Conservation (phyloP, 352 stramenopile genomes). For the Phytophthora colocasiae region DNA sequence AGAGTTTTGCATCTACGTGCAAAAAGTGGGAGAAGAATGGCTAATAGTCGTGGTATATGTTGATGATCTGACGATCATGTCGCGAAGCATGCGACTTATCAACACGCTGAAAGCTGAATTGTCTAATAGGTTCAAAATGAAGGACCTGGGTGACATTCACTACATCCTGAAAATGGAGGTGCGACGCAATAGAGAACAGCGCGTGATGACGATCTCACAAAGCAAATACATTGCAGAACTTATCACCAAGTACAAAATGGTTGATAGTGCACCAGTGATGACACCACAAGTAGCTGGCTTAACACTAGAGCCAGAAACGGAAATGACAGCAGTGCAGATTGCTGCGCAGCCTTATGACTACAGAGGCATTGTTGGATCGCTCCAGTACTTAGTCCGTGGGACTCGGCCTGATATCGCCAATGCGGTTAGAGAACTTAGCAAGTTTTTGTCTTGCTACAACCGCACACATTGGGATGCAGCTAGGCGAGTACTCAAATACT, state of each 20-base stretch:
- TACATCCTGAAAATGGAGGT: constrained; percentile 36
- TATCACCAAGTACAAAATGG: constrained; percentile 2
- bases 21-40: constrained; percentile 41
- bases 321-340: constrained; percentile 27
- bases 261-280: not conserved
- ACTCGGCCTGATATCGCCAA: constrained; percentile 41
- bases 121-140: constrained; percentile 39
- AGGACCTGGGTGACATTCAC: constrained; percentile 39
- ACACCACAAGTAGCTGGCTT: constrained; percentile 9
- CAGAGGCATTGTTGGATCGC: constrained; percentile 22
- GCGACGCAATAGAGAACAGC: constrained; percentile 7
- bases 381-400: constrained; percentile 38
- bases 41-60: constrained; percentile 36
- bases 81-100: constrained; percentile 19
- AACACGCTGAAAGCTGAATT: constrained; percentile 27
- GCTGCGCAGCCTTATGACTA: constrained; percentile 30
- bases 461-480: constrained; percentile 32
- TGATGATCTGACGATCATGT: constrained; percentile 38
- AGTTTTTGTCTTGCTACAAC: too few species aligned
- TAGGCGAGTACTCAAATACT: constrained; percentile 29
- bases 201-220: not conserved
- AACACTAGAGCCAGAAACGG: constrained; percentile 22
- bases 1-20: constrained; percentile 35
- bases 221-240: not conserved
- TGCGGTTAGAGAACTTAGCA: constrained; percentile 34